phyloP scores from a whole-genome alignment of 441 rosid species.

The Capsella rubella region DNA sequence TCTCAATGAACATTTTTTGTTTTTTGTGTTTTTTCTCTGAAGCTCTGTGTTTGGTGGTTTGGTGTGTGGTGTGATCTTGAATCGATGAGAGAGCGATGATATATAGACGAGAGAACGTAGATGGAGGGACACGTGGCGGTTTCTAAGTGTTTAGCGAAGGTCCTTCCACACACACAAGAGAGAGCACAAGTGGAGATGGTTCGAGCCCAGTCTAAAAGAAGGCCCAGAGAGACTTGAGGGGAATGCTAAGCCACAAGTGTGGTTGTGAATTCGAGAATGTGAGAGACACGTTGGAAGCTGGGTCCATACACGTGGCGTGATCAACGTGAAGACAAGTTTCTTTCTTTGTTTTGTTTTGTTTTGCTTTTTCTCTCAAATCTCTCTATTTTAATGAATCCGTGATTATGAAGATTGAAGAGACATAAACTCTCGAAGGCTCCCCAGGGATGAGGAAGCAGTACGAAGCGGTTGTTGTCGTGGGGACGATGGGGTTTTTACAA shows the following conservation, averaged over 20 bases:
- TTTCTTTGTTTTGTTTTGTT: background rate
- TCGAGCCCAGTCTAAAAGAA: conserved; percentile 18
- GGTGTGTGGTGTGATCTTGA: conserved; percentile 20
- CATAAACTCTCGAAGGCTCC: conserved; percentile 29
- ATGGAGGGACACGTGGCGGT: conserved; percentile 38
- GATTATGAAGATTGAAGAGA: background rate
- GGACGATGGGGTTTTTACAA: background rate
- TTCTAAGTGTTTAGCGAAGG: background rate
- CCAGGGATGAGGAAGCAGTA: conserved; percentile 28
- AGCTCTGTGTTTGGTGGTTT: conserved; percentile 29
- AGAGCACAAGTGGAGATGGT: conserved; percentile 10
- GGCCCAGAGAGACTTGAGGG: conserved; percentile 11
- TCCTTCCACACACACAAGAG: too few species aligned
- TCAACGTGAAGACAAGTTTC: conserved; percentile 38
- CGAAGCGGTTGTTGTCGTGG: conserved; percentile 11
- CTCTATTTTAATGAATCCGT: background rate
- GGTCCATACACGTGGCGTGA: conserved; percentile 39
- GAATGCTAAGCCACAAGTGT: conserved; percentile 32
- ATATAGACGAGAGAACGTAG: conserved; percentile 26
- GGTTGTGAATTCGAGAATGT: conserved; percentile 12
- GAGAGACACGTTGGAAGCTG: conserved; percentile 38
- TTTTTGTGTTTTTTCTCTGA: too few species aligned
- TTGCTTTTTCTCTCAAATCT: too few species aligned
- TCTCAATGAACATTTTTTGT: conserved; percentile 68
- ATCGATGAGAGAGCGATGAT: conserved; percentile 11